Evolutionary conservation across 2,329 filamentous ascomycete genomes (phyloP), one percentile per base, ranked within the genome.

Genomic region (Elsinoe perseae): DNA sequence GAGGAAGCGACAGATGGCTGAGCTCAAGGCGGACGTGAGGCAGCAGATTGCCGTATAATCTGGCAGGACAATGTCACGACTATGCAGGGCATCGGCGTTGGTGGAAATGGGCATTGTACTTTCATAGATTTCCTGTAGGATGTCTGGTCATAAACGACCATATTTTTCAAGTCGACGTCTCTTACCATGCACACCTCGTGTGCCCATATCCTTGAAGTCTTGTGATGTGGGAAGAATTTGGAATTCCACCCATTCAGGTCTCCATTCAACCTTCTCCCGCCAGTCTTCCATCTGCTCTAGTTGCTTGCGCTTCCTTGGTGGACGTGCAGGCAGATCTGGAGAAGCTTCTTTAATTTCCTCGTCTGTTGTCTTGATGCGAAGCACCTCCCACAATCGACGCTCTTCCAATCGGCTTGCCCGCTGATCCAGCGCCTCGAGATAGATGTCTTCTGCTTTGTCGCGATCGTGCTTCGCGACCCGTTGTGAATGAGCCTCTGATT

Each of bases 361-460:
- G 7, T 21, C 8, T 2, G 1, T 16, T 10, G 48, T 14, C 6
- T 38, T 38, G 16, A 53, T 50, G 4, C 60, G 43, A 2, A 82
- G 67, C 1, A 75, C 56, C 1, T 65, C 59, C 71, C 75, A 75
- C 2, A 82, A 64, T 2, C 64, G 64, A 1, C 64, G 56, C 62
- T 82, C 78, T 61, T 79, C 77, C 18, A 64, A 61, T 42, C 60
- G 66, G 58, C 73, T 76, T 9, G 67, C 66, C 60, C 73, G 62
- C 36, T 67, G 66, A 62, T 84, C 81, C 21, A 79, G 63, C 1
- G 65, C 63, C 56, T 80, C 75, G 18, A 76, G 69, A 60, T 77
- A 74, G 2, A 64, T 61, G 30, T 75, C 72, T 64, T 77, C 72
- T 12, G 57, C 59, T 43, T 58, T 56, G 14, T 57, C 56, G 21